Conservation (phyloP, 2,329 filamentous ascomycete species). For the Fusarium metavorans region DNA sequence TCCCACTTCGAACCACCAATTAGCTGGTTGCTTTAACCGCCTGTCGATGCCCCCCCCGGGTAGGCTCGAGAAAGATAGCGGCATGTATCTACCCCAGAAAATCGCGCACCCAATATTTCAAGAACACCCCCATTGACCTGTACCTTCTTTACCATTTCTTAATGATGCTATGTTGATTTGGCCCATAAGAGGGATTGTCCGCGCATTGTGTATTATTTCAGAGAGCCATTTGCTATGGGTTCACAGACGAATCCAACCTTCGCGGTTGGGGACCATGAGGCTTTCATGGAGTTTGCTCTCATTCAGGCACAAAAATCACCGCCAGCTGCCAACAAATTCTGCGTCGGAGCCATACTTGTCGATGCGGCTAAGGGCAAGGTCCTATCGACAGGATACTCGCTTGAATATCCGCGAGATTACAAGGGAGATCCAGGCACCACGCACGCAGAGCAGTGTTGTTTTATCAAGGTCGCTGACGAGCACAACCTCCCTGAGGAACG, state of each 20-base stretch:
- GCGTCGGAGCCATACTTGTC: constrained; percentile 56
- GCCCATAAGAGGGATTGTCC: background rate
- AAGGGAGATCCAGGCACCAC: constrained; percentile 54
- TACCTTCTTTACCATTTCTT: background rate
- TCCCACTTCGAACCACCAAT: constrained; percentile 12
- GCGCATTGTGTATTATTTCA: background rate
- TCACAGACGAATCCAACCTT: constrained; percentile 35
- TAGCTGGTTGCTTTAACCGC: constrained; percentile 15
- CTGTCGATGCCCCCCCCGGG: background rate
- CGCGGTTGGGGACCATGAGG: constrained; percentile 47
- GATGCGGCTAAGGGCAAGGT: constrained; percentile 51
- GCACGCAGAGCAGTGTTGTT: constrained; percentile 58
- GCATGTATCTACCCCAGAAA: background rate
- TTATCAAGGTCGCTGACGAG: constrained; percentile 57
- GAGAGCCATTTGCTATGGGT: constrained; percentile 7
- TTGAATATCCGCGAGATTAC: constrained; percentile 52
- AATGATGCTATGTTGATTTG: background rate
- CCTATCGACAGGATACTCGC: constrained; percentile 57
- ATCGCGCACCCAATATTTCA: constrained; percentile 6
- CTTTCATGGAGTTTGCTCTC: constrained; percentile 55
- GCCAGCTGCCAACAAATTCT: constrained; percentile 54
- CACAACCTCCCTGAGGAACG: constrained; percentile 51
- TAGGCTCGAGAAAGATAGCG: background rate
- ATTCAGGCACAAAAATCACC: constrained; percentile 51
- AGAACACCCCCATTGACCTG: background rate